phyloP scores from a whole-genome alignment of 2,329 filamentous ascomycete genomes.

The Coleophoma crateriformis region DNA sequence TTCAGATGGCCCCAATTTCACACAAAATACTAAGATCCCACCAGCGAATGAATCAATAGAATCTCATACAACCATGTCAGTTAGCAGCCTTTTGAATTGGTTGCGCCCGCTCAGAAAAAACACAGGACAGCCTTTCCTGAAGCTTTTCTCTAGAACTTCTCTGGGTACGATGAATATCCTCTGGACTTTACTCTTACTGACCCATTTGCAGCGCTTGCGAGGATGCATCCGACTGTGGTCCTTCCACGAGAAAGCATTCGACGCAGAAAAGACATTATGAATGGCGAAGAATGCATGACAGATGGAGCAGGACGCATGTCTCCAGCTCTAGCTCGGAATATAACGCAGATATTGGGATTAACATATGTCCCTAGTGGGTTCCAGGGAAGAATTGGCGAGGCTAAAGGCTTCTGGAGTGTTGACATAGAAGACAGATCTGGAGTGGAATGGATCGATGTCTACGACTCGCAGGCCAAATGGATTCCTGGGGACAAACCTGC shows the following conservation, averaged over 20 bases:
- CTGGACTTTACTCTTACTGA: too few relatives aligned
- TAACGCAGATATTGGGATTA: constrained; percentile 46
- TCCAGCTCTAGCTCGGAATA: constrained; percentile 44
- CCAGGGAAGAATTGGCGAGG: constrained; percentile 66
- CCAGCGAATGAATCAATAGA: not conserved
- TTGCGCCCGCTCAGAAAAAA: constrained; percentile 42
- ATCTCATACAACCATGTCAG: constrained; percentile 22
- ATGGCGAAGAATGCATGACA: constrained; percentile 47
- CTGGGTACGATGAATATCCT: constrained; percentile 35
- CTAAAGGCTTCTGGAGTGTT: constrained; percentile 72
- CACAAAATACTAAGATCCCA: not conserved
- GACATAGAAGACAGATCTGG: constrained; percentile 42
- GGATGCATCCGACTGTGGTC: constrained; percentile 39
- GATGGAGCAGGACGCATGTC: constrained; percentile 66
- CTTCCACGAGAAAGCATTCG: constrained; percentile 42
- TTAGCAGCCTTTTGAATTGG: constrained; percentile 43
- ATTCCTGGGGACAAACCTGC: constrained; percentile 39
- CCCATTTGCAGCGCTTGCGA: constrained; percentile 8
- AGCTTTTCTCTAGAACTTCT: constrained; percentile 52
- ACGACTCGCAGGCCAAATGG: constrained; percentile 66
- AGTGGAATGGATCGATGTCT: constrained; percentile 60
- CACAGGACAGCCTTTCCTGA: constrained; percentile 39
- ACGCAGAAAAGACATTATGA: constrained; percentile 19
- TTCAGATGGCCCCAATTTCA: constrained; percentile 32
- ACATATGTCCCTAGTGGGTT: constrained; percentile 54